Conservation (phyloP, 352 stramenopile species). For the Thalassiosira exigua region DNA sequence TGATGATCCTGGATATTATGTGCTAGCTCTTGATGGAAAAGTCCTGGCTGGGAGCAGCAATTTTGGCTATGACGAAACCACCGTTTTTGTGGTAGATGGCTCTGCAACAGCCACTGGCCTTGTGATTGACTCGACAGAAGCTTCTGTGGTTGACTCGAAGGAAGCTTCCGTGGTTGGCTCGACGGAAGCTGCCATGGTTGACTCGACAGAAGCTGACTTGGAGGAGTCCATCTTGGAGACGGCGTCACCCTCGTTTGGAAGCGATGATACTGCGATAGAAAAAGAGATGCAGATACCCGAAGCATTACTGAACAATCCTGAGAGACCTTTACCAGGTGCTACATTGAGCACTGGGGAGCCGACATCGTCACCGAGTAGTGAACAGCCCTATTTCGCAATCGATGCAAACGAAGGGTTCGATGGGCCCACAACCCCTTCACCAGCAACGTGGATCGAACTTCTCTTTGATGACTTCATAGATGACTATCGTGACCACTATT, state of each 20-base stretch:
- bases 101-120: background rate
- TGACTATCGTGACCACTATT: background rate
- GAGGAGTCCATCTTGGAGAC: too few species aligned
- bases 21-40: background rate
- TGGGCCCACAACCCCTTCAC: background rate
- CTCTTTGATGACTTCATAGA: background rate
- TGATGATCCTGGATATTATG: background rate
- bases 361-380: background rate
- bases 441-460: background rate
- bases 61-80: background rate
- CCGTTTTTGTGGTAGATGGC: background rate
- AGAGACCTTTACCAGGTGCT: background rate
- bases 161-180: background rate
- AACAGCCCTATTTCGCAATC: background rate
- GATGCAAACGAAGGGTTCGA: background rate
- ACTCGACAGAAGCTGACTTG: background rate
- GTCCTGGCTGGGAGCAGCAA: background rate
- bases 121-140: background rate
- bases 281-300: background rate
- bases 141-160: background rate
- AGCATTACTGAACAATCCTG: background rate
- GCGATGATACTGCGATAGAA: background rate
- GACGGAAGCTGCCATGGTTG: background rate
- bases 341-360: background rate
- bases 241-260: too few species aligned